Evolutionary conservation across 2,329 filamentous ascomycete genomes (phyloP), one percentile per base, ranked within the genome.

Genomic region (Bisporella sp.): DNA sequence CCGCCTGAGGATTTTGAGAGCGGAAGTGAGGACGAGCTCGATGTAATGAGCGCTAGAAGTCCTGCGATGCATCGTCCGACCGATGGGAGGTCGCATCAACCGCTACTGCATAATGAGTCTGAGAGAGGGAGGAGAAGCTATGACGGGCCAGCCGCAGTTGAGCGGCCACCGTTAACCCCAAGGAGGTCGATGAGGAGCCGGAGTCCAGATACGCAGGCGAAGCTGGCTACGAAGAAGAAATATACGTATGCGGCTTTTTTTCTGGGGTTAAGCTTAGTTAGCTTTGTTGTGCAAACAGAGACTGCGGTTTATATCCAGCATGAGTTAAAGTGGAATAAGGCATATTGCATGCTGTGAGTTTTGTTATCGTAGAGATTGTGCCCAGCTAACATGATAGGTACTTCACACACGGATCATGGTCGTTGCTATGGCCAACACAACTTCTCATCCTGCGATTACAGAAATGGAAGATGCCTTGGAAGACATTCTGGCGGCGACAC

Each of bases 281-380:
- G 87, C 64, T 99, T 99, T 67, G 89, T 89, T 45, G 75, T 96
- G 5, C 93, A 99, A 77, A 97, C 93, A 4, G 92, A 97, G 74
- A 89, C 95, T 48, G 92, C 91, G 8, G 84, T 95, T 7, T 91
- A 96, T 71, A 93, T 99, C 54, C 92, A 97, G 72, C 85, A 92
- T 66, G 84, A 93, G 53, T 71, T 96, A 56, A 83, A 87, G 56
- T 99, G 93, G 93, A 82, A 95, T 71, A 99, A 99, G 73, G 89
- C 93, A n/a, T 99, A 96, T 73, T 95, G 89, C 75, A 99, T 99
- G 93, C 81, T 99, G 76, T 96, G 72, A 72, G 72, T 67, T 32
- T 32, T 32, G 7, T 21, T 28, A 31, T n/a, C 30, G 21, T 13
- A 40, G 5, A 13, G 42, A 6, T 31, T 37, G 9, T 30, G 12